A percentile compares a stretch with the other conserved stretches of the same genome.
Evolutionary conservation across 768 basidiomycete species (phyloP).

Genomic region (Amanita subjunquillea): DNA sequence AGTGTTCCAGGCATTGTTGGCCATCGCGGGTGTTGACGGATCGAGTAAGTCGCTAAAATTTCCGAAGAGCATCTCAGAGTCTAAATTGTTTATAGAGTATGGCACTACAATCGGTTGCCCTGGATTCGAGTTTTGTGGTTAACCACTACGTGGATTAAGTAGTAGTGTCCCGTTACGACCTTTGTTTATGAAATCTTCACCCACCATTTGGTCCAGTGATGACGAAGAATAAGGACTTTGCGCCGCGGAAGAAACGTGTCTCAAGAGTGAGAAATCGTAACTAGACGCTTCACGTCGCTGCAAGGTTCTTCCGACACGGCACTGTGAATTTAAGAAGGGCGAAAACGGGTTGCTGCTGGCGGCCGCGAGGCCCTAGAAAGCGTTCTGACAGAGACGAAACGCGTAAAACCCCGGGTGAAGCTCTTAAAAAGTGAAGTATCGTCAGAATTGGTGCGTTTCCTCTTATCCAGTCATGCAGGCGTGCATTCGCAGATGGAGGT

Average conservation of each 20-base stretch:
- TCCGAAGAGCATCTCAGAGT: background rate
- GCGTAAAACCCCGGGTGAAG: background rate
- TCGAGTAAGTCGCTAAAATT: slow-evolving; percentile 21
- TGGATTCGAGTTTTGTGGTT: slow-evolving; percentile 42
- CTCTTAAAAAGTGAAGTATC: background rate
- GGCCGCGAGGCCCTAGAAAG: too few relatives aligned
- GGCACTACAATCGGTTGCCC: slow-evolving; percentile 48
- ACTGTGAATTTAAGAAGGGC: too few relatives aligned
- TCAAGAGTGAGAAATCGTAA: too few relatives aligned
- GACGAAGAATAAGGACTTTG: too few relatives aligned
- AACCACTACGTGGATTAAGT: background rate
- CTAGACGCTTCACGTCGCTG: too few relatives aligned
- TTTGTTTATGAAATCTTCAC: background rate
- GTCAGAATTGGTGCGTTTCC: background rate
- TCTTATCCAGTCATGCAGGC: background rate
- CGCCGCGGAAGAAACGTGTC: too few relatives aligned
- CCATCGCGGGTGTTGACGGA: slow-evolving; percentile 41
- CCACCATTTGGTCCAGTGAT: background rate
- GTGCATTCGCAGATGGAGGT: background rate
- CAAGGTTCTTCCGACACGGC: too few relatives aligned
- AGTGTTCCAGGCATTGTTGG: slow-evolving; percentile 47
- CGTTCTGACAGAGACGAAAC: background rate
- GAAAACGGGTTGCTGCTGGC: too few relatives aligned
- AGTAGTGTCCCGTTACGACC: background rate
- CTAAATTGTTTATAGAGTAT: slow-evolving; percentile 18